These are phyloP conservation scores for Solanum appendiculatum DNA, from an alignment of 257 asterid genomes.

Conservation along the genomic window DNA sequence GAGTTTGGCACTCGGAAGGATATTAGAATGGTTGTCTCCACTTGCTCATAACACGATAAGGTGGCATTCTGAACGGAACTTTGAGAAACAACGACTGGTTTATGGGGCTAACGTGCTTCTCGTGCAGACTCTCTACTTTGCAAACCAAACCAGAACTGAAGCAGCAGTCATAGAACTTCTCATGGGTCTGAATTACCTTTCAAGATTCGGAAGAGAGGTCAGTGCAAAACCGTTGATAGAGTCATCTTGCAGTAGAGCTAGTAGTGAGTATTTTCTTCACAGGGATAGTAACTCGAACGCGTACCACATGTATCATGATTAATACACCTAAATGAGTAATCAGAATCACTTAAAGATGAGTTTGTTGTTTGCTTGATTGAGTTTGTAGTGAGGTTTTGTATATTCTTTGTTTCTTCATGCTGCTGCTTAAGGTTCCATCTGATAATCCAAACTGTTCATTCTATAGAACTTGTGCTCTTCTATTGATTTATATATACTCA, in stretches of 20 bases:
- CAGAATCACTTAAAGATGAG: background rate
- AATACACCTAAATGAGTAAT: background rate
- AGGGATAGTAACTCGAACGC: conserved; percentile 14
- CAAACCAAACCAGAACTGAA: conserved; percentile 46
- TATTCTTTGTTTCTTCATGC: background rate
- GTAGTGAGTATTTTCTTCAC: conserved; percentile 21
- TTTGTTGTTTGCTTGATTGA: background rate
- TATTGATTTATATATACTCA: background rate
- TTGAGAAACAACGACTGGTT: conserved; percentile 48
- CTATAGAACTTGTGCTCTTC: background rate
- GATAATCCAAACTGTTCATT: background rate
- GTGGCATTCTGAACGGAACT: conserved; percentile 70
- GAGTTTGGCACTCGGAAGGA: conserved; percentile 33
- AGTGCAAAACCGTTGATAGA: conserved; percentile 31
- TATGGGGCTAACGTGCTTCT: conserved; percentile 60
- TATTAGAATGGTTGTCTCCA: conserved; percentile 70
- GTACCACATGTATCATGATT: conserved; percentile 9
- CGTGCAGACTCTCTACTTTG: conserved; percentile 76
- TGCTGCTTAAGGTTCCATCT: background rate
- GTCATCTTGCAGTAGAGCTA: conserved; percentile 27
- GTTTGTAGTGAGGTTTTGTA: background rate
- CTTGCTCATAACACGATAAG: conserved; percentile 66
- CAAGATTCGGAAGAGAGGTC: conserved; percentile 34
- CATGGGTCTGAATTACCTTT: conserved; percentile 56
- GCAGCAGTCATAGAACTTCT: conserved; percentile 56